Percentiles rank a stretch among this genome's conserved stretches.
phyloP scores from a whole-genome alignment of 139 green algal genomes.

The Auxenochlorella pyrenoidosa region DNA sequence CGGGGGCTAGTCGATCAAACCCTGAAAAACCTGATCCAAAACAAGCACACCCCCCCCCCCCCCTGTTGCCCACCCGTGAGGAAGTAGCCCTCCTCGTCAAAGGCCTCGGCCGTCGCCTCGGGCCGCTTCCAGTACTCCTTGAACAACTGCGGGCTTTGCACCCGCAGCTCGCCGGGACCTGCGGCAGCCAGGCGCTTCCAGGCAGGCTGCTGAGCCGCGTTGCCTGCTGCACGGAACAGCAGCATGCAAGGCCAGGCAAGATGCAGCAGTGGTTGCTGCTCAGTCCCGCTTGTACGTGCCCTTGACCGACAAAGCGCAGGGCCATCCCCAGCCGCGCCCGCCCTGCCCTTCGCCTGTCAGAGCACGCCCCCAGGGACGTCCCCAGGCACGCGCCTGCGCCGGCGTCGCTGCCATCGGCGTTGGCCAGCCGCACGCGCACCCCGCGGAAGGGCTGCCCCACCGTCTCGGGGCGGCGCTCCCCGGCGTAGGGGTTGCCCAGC shows the following conservation, averaged over 20 bases:
- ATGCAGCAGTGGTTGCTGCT: neutral
- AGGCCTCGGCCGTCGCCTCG: conserved; percentile 80
- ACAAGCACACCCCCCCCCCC: too few species aligned
- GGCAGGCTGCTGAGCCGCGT: too few species aligned
- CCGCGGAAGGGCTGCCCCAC: conserved; percentile 90
- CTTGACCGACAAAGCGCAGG: neutral
- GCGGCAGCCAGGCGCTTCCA: too few species aligned
- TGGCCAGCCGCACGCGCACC: conserved; percentile 63
- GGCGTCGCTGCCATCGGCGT: conserved; percentile 1
- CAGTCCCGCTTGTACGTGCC: neutral
- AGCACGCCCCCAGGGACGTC: neutral
- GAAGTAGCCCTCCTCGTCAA: conserved; percentile 92
- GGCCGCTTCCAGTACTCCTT: conserved; percentile 86
- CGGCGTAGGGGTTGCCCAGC: conserved; percentile 85
- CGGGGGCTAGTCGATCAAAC: too few species aligned
- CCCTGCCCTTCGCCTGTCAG: too few species aligned
- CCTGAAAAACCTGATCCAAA: too few species aligned
- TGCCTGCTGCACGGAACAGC: too few species aligned
- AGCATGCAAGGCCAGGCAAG: too few species aligned
- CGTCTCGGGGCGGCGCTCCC: conserved; percentile 70
- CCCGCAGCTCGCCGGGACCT: conserved; percentile 71
- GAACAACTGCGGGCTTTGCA: conserved; percentile 86
- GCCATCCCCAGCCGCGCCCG: too few species aligned
- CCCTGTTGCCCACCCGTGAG: conserved; percentile 73
- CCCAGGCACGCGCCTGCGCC: neutral